Evolutionary conservation across 202 grass and related monocot species (phyloP), one percentile per base, ranked within the genome.

Genomic region (Setaria italica): DNA sequence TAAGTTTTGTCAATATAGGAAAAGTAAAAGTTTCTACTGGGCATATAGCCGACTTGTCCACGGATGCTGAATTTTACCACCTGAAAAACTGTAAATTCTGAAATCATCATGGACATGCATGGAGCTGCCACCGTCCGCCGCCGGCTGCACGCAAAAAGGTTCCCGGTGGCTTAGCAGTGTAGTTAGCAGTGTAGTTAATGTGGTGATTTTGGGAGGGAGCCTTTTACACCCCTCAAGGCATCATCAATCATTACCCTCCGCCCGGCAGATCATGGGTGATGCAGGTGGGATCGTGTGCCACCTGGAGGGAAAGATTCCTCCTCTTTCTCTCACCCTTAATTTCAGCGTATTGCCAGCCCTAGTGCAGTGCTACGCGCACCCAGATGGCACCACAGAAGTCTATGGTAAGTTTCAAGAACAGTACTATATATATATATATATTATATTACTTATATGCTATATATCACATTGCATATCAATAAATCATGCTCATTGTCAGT

Each of bases 251-350:
- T 94, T 88, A 88, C 91, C 87, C 55, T 82, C 6, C 19, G 14
- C 20, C 62, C 13, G 56, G 82, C 79, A 64, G 80, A 91, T 88
- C 80, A 87, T 90, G 78, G 86, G 78, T 87, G 50, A 86, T 85
- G 84, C 74, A 82, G 87, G 86, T 87, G 80, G 86, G 86, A 91
- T 93, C 76, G 80, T 86, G 91, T 92, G 94, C 91, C 91, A 97
- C 80, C 87, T 92, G 88, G 89, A 87, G 53, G 25, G 57, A 66
- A 88, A 87, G 91, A 95, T 95, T 91, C 91, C 83, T 90, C 89
- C 82, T 57, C 32, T 62, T 70, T 56, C 84, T 42, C 89, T 41
- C 70, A 29, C 42, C 51, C 67, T 89, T 67, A 81, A 63, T 77
- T 89, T 79, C 66, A 88, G 77, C 41, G 66, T 67, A 85, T 87